These are phyloP conservation scores for Carex myosuroides DNA, from an alignment of 176 grass and related monocot genomes.

Conservation along the genomic window DNA sequence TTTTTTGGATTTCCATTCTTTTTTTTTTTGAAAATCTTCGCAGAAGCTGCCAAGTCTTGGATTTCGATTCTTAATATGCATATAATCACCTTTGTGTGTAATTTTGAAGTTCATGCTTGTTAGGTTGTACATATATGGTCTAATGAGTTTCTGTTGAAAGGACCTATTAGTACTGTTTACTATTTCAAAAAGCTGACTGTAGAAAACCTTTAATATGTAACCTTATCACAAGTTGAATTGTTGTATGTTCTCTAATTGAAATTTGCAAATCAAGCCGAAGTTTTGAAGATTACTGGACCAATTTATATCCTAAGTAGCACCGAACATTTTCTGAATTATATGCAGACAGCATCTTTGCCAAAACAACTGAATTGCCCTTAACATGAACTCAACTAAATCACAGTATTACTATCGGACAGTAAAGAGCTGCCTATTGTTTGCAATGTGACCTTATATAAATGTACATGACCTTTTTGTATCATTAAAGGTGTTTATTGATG, in stretches of 20 bases:
- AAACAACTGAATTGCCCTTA: background rate
- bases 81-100: background rate
- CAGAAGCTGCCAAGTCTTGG: too few relatives aligned
- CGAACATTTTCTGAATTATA: background rate
- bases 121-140: background rate
- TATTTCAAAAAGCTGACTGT: background rate
- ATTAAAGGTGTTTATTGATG: slow-evolving; percentile 88
- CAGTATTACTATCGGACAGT: background rate
- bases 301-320: background rate
- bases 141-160: background rate
- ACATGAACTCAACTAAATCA: background rate
- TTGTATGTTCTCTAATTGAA: background rate
- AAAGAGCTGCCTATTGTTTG: background rate
- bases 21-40: too few relatives aligned
- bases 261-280: background rate
- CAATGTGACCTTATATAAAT: background rate
- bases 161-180: background rate
- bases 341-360: background rate
- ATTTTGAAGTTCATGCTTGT: background rate
- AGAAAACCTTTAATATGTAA: background rate
- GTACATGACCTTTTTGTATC: background rate
- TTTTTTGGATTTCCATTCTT: background rate
- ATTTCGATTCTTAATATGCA: background rate
- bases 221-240: background rate
- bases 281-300: background rate